Evolutionary conservation across 2,329 filamentous ascomycete species (phyloP).

Genomic region (Thielaviopsis populi): DNA sequence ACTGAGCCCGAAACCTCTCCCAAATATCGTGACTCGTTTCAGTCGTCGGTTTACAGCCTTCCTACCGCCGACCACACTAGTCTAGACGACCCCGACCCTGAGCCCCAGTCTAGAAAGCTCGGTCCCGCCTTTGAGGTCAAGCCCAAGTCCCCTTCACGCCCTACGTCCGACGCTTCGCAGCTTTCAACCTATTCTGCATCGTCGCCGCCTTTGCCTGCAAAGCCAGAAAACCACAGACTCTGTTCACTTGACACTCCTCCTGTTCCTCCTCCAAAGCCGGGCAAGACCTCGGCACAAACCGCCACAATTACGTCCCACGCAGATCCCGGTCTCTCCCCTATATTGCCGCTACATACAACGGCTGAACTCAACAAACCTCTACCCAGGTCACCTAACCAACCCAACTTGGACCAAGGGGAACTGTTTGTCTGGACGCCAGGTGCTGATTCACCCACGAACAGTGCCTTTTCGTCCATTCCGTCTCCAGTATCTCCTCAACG

Average conservation of each 20-base stretch:
- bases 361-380: conserved; percentile 39
- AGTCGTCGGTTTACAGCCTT: conserved; percentile 17
- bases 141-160: conserved; percentile 1
- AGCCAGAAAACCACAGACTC: conserved; percentile 17
- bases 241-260: conserved; percentile 18
- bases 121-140: conserved; percentile 14
- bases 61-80: neutral
- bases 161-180: neutral
- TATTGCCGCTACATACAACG: conserved; percentile 21
- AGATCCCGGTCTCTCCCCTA: conserved; percentile 21
- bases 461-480: conserved; percentile 39
- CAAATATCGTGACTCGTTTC: conserved; percentile 17
- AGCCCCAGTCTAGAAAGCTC: conserved; percentile 17
- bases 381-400: conserved; percentile 37
- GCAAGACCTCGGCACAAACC: conserved; percentile 8
- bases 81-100: conserved; percentile 1
- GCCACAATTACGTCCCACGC: conserved; percentile 18
- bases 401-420: conserved; percentile 30
- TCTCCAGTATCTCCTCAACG: conserved; percentile 36
- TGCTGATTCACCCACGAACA: conserved; percentile 31
- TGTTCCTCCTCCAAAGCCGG: conserved; percentile 2
- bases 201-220: conserved; percentile 24
- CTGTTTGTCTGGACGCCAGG: conserved; percentile 36
- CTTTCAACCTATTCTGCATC: conserved; percentile 17
- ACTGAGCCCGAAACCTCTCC: conserved; percentile 15